Evolutionary conservation across 78 protist genomes (phyloP).

Genomic region (Planoprotostelium fungivorum): DNA sequence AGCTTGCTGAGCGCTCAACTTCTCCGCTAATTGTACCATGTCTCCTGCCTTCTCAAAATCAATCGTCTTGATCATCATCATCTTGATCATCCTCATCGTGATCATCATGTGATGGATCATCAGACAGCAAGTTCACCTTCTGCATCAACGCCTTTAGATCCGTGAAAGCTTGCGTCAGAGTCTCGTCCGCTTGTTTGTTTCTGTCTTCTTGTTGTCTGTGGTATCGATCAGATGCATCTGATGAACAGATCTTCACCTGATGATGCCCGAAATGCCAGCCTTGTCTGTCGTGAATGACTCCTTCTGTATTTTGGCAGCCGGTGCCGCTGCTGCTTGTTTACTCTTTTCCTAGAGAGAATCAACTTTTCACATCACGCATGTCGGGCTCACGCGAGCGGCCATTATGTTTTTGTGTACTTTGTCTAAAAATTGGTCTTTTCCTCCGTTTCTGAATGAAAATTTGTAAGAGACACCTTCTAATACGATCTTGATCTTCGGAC

Average conservation of each 20-base stretch:
- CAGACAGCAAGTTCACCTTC: too few relatives aligned
- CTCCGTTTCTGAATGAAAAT: neutral
- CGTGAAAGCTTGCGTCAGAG: neutral
- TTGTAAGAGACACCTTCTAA: neutral
- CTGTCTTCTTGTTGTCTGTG: neutral
- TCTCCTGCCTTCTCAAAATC: neutral
- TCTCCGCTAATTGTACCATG: neutral
- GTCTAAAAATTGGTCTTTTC: neutral
- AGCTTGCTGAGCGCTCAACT: neutral
- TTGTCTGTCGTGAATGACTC: neutral
- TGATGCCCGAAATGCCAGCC: neutral
- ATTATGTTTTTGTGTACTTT: neutral
- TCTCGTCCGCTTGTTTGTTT: neutral
- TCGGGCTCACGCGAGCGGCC: neutral
- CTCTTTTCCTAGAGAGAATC: neutral
- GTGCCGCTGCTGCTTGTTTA: neutral
- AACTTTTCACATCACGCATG: neutral
- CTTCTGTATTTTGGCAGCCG: neutral
- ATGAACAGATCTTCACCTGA: neutral
- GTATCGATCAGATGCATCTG: neutral
- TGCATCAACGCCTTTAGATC: neutral
- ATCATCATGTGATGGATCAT: too few relatives aligned
- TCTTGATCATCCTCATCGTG: neutral
- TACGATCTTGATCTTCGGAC: neutral
- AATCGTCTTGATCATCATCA: neutral